Base-by-base conservation (phyloP, 805 yeast genomes). In the Candida qinlingensis region DNA sequence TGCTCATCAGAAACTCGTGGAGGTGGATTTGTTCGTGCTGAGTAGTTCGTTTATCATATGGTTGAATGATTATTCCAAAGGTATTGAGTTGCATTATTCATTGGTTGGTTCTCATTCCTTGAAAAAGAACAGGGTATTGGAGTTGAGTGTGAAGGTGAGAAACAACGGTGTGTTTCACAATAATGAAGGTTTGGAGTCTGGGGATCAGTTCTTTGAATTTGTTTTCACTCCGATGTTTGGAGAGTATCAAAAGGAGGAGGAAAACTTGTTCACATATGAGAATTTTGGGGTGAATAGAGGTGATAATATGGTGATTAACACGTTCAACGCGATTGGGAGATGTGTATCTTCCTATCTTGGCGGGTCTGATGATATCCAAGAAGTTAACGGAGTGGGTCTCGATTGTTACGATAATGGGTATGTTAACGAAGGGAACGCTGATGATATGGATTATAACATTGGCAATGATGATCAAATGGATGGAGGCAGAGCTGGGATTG, bases 211-310 rank as follows among this genome's bases (percentile, higher is more conserved):
- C 6, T 41, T 53, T n/a, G 72, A 69, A 48, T 48, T 72, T 11
- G 52, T 58, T n/a, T 53, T 72, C n/a, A 49, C 58, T 6, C 74
- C 75, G n/a, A 61, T 57, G 38, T 65, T 60, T 45, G 59, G 63
- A 1, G 68, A 66, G 45, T 59, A 58, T 46, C 74, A 71, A 35
- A 57, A 72, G 39, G 54, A 59, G 10, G 59, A 67, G 4, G 74
- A 71, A 38, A 55, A 57, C 5, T 52, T 71, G 9, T 72, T 71
- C 55, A 67, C 68, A 0, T 65, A 61, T 52, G 61, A 59, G 19
- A 60, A 60, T 49, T 70, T 70, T 56, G 76, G 76, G 0, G 57
- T 64, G 12, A 71, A 70, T 47, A 60, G 68, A 50, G 74, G 75
- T 5, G 70, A 70, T 42, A 66, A 63, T 25, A 52, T 71, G 63